A percentile compares a stretch with the other conserved stretches of the same genome.
phyloP scores from a whole-genome alignment of 768 basidiomycete species.

The Phlebiopsis flavidoalba region DNA sequence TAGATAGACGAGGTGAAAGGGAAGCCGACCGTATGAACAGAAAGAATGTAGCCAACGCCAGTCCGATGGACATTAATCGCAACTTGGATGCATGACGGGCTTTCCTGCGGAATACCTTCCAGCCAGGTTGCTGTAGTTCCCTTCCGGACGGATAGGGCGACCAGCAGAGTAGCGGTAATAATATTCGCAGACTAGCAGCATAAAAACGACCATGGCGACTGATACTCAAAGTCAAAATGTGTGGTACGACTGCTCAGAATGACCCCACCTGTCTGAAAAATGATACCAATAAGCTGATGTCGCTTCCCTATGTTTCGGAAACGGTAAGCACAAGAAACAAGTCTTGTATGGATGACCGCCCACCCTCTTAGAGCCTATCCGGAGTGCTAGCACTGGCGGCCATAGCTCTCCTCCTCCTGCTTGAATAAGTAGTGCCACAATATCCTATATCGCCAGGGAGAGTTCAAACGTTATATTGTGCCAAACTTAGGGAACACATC shows the following conservation, averaged over 20 bases:
- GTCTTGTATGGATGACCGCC: not conserved
- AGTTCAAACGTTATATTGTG: no score
- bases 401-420: constrained; percentile 48
- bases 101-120: not conserved
- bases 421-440: constrained; percentile 57
- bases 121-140: not conserved
- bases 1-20: constrained; percentile 15
- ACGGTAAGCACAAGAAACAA: not conserved
- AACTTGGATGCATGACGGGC: constrained; percentile 14
- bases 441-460: constrained; percentile 29
- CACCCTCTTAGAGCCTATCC: constrained; percentile 16
- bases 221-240: not conserved
- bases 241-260: no score
- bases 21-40: constrained; percentile 46
- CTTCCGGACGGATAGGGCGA: constrained; percentile 24
- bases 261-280: constrained; percentile 46
- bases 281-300: constrained; percentile 60
- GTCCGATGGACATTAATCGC: constrained; percentile 28
- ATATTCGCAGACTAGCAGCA: constrained; percentile 39
- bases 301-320: constrained; percentile 31
- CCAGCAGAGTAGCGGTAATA: constrained; percentile 33
- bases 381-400: constrained; percentile 28
- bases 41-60: constrained; percentile 30
- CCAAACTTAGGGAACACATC: not conserved
- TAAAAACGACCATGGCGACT: constrained; percentile 39